Conservation (phyloP, 2,329 filamentous ascomycete genomes). For the Plectosphaerella cucumerina region DNA sequence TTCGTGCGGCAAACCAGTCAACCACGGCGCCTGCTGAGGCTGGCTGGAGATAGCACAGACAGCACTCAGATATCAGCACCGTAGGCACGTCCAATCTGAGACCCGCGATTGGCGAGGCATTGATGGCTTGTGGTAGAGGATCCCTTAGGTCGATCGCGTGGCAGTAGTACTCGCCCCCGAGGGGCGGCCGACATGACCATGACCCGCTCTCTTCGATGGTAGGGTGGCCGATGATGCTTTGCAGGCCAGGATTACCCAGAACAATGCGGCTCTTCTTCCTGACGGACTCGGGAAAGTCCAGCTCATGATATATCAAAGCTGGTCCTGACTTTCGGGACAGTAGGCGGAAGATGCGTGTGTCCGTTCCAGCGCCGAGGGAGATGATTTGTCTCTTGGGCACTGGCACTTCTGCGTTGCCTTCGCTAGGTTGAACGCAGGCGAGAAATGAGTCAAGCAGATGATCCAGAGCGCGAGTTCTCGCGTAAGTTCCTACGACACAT, state of each 20-base stretch:
- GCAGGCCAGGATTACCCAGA: constrained; percentile 39
- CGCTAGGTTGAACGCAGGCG: constrained; percentile 4
- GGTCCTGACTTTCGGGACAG: constrained; percentile 38
- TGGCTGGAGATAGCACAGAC: constrained; percentile 79
- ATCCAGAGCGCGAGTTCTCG: constrained; percentile 81
- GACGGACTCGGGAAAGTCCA: constrained; percentile 81
- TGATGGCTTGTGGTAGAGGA: constrained; percentile 31
- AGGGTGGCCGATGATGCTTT: constrained; percentile 31
- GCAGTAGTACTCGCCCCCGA: constrained; percentile 43
- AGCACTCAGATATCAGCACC: constrained; percentile 89
- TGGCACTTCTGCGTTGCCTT: constrained; percentile 15
- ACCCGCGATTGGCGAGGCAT: constrained; percentile 20
- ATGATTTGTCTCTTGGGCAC: constrained; percentile 66
- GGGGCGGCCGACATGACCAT: constrained; percentile 37
- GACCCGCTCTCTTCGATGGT: constrained; percentile 23
- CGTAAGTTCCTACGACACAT: constrained; percentile 71
- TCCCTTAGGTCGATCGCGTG: constrained; percentile 69
- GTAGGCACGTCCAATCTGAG: constrained; percentile 64
- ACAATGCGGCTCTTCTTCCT: constrained; percentile 56
- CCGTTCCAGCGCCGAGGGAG: constrained; percentile 88
- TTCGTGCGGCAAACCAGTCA: constrained; percentile 54
- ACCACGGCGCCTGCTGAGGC: constrained; percentile 61
- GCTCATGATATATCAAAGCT: constrained; percentile 76
- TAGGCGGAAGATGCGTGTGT: constrained; percentile 81
- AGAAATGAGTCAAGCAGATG: constrained; percentile 65